These are phyloP conservation scores for Gamsiella multidivaricata DNA, from an alignment of 192 early-diverging fungal species.

Conservation along the genomic window DNA sequence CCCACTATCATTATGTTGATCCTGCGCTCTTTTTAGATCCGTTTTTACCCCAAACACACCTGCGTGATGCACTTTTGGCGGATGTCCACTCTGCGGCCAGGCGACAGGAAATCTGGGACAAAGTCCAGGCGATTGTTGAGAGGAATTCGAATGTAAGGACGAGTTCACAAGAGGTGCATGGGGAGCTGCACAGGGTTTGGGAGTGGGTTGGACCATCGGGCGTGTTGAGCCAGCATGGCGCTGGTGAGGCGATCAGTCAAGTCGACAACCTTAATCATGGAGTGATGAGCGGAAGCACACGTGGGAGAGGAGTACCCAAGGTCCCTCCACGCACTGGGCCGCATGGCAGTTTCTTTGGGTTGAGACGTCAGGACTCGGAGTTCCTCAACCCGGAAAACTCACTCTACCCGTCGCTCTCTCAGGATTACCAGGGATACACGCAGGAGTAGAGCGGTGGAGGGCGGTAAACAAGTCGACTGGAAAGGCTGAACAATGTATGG, in stretches of 20 bases:
- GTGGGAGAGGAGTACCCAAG: conserved; percentile 16
- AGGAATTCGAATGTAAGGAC: conserved; percentile 72
- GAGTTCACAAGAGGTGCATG: conserved; percentile 65
- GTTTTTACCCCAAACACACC: conserved; percentile 54
- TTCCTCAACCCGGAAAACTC: conserved; percentile 43
- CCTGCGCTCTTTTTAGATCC: conserved; percentile 68
- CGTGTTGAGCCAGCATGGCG: conserved; percentile 10
- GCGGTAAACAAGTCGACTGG: too few relatives aligned
- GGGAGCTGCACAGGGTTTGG: conserved; percentile 74
- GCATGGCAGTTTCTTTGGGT: conserved; percentile 50
- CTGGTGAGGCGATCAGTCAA: neutral
- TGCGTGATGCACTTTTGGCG: conserved; percentile 69
- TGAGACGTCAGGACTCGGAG: conserved; percentile 45
- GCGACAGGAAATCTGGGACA: conserved; percentile 67
- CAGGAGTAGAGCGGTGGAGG: conserved; percentile 24
- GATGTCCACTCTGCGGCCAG: conserved; percentile 50
- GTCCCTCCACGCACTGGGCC: conserved; percentile 34
- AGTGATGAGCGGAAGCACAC: neutral
- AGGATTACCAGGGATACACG: conserved; percentile 13
- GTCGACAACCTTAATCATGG: neutral
- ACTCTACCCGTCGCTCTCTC: conserved; percentile 45
- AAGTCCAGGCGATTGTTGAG: conserved; percentile 67
- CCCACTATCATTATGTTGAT: conserved; percentile 68
- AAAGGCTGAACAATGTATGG: too few relatives aligned
- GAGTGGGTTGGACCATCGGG: conserved; percentile 70